phyloP scores from a whole-genome alignment of 1,284 basidiomycete species.

The Kalmanozyma brasiliensis region DNA sequence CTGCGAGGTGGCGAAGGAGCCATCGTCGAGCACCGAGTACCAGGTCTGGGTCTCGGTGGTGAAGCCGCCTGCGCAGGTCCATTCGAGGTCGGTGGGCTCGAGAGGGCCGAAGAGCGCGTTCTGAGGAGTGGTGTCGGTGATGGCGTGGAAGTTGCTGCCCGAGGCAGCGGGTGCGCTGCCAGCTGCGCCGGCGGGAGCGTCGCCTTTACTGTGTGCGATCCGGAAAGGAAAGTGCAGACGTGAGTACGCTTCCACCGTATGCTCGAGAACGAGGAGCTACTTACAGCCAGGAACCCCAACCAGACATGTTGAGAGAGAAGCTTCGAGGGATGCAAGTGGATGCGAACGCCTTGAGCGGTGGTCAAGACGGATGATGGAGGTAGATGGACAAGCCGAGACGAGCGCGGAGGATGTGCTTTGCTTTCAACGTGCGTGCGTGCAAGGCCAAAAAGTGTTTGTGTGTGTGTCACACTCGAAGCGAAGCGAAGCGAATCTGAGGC shows the following conservation, averaged over 20 bases:
- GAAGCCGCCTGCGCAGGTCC: slow-evolving; percentile 84
- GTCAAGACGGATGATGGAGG: no score
- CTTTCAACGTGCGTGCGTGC: no score
- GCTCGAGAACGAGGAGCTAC: slow-evolving; percentile 12
- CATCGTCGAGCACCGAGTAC: slow-evolving; percentile 86
- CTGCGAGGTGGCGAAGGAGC: slow-evolving; percentile 84
- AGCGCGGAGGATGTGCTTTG: no score
- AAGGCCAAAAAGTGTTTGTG: no score
- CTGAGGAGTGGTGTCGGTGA: slow-evolving; percentile 59
- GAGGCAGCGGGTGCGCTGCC: slow-evolving; percentile 26
- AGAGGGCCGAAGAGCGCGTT: slow-evolving; percentile 77
- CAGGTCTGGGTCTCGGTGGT: slow-evolving; percentile 91
- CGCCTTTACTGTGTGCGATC: slow-evolving; percentile 21
- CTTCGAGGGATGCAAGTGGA: no score
- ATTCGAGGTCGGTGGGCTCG: slow-evolving; percentile 77
- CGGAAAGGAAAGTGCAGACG: background rate
- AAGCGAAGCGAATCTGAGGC: no score
- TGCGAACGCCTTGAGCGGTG: no score
- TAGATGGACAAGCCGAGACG: no score
- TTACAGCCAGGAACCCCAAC: slow-evolving; percentile 66
- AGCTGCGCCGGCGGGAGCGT: slow-evolving; percentile 19
- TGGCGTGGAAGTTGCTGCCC: slow-evolving; percentile 61
- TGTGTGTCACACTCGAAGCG: no score
- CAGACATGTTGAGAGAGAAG: slow-evolving; percentile 63
- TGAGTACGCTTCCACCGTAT: no score